These are phyloP conservation scores for Diaporthe batatas DNA, from an alignment of 2,329 filamentous ascomycete species.

Conservation along the genomic window DNA sequence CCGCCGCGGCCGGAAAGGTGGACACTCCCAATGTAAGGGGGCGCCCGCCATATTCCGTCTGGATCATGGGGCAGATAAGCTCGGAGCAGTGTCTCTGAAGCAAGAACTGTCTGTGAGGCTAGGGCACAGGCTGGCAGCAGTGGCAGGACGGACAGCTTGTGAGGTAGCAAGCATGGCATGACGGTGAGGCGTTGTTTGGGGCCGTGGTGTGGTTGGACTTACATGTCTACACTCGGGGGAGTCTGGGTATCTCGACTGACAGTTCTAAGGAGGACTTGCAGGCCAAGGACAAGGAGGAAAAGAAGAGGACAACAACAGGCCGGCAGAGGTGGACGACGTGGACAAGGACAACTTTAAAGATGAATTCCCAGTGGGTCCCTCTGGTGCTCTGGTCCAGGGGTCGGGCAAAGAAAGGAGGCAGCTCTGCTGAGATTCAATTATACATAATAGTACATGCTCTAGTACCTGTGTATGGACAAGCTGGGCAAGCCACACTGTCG, in stretches of 20 bases:
- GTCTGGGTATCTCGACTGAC: conserved; percentile 34
- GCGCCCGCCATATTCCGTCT: too few relatives aligned
- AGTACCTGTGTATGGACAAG: conserved; percentile 15
- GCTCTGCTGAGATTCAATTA: conserved; percentile 39
- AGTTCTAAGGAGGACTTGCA: conserved; percentile 30
- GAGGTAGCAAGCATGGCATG: neutral
- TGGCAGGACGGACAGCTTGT: neutral
- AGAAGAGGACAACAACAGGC: conserved; percentile 33
- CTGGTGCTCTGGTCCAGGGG: conserved; percentile 37
- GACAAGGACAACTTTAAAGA: conserved; percentile 44
- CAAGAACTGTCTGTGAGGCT: neutral
- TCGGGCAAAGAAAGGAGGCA: conserved; percentile 36
- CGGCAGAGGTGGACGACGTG: conserved; percentile 22
- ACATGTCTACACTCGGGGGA: conserved; percentile 36
- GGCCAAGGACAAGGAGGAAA: conserved; percentile 33
- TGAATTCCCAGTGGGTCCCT: conserved; percentile 40
- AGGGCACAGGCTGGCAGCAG: neutral
- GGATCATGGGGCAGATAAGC: neutral
- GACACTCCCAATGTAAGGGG: neutral
- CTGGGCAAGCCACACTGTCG: conserved; percentile 31
- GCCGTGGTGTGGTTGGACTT: conserved; percentile 17
- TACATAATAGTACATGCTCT: conserved; percentile 1
- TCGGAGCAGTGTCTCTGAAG: neutral
- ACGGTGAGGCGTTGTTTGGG: neutral
- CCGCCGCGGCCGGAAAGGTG: neutral